Base-by-base conservation (phyloP, 2,329 filamentous ascomycete species). In the Alternaria conjuncta region DNA sequence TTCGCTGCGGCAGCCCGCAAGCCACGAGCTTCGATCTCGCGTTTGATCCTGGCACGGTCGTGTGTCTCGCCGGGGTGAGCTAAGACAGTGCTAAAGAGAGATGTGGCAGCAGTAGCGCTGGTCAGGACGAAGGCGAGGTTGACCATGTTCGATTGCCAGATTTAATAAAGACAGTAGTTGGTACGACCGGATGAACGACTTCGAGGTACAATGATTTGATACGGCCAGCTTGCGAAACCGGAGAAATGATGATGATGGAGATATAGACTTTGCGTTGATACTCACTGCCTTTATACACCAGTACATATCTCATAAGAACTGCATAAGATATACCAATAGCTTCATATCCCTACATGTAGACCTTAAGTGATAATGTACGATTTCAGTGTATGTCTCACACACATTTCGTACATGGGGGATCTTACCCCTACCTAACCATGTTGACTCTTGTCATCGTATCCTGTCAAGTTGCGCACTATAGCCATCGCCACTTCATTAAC, bases 51-150 rank as follows among this genome's bases (percentile, higher is more conserved):
- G 41, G 66, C 60, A 58, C 69, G 66, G 30, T 78, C 73, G 51
- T 79, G 76, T 50, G 75, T 72, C 63, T 79, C 77, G 32, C 77
- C 77, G 25, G 77, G 77, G 41, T 79, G 77, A 32, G 76, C 76
- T 36, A 64, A 18, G 13, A 64, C 66, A 30, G 66, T 50, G 46
- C 62, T 41, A 5, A 72, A 54, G 36, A 74, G 64, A 15, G 67
- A 69, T 49, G 71, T 61, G 13, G 61, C 66, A 18, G 63, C 65
- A 32, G 70, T 53, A 15, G 71, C 71, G 50, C 60, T 56, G 47
- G 66, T 64, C 49, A 72, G 50, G 0, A 32, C 30, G 18, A 3
- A 2, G 11, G 49, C 26, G 12, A 51, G 8, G 12, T 51, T 51
- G 18, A 32, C 49, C 49, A 51, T 32, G 1, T 32, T 51, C 1